Evolutionary conservation across 2,329 filamentous ascomycete species (phyloP), one percentile per base, ranked within the genome.

Genomic region (Xylaria polymorpha): DNA sequence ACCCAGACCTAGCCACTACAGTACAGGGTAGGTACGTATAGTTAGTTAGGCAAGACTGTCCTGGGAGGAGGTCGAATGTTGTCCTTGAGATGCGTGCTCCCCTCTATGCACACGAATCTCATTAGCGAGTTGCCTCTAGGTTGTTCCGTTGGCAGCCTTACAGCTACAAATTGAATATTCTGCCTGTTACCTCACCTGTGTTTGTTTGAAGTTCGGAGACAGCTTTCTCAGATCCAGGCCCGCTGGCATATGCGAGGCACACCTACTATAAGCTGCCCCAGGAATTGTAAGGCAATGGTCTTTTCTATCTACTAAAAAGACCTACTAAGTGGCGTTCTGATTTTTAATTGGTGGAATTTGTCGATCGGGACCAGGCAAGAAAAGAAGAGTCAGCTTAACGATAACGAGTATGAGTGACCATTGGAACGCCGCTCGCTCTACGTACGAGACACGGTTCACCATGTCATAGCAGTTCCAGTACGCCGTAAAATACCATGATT

Each of bases 201-300:
- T 22, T 71, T 76, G 8, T 76, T 71, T 12, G 74, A 60, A 63
- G 43, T 25, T 35, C 75, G 75, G 75, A 74, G 74, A 46, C 32
- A 61, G 32, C 76, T 32, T 58, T 75, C 48, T 75, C 75, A 37
- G 25, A 51, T 6, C 7, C 68, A 25, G 59, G 74, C 46, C 60
- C 72, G 18, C 7, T 12, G 18, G 32, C 59, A 51, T 66, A 70
- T 39, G 51, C 66, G 25, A 65, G 56, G 22, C 51, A 14, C 5
- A 43, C 18, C 25, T 29, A 29, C 25, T 29, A n/a, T 22, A 8
- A 46, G 44, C 22, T 10, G 44, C 22, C 46, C 3, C 22, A 4
- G 3, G 10, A 29, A 14, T 4, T 29, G 46, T 12, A 48, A 15
- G 46, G 12, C 14, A 48, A 4, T 48, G 12, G 4, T 12, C 20